phyloP scores from a whole-genome alignment of 768 basidiomycete species.

The Boletales sp. region DNA sequence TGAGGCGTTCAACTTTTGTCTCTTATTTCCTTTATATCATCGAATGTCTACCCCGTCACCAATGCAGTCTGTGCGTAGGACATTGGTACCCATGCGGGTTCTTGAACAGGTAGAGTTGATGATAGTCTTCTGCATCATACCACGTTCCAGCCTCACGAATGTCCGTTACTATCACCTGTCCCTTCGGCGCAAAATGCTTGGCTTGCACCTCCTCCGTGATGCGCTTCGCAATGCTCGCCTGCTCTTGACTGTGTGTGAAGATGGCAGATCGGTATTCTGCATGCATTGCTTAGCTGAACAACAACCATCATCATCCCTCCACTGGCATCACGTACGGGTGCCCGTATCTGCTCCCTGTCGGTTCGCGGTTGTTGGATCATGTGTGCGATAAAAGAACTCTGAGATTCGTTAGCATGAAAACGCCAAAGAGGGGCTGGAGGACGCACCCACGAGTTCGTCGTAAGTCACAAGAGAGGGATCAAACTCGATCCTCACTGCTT shows the following conservation, averaged over 20 bases:
- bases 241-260: constrained; percentile 74
- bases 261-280: constrained; percentile 93
- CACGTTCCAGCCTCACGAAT: constrained; percentile 68
- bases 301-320: too few species aligned
- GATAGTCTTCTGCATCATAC: constrained; percentile 83
- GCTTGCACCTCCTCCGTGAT: constrained; percentile 82
- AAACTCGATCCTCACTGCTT: constrained; percentile 83
- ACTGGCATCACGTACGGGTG: constrained; percentile 50
- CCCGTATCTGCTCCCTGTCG: constrained; percentile 76
- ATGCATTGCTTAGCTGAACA: not conserved
- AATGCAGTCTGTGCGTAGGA: constrained; percentile 81
- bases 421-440: not conserved
- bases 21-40: not conserved
- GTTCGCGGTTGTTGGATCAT: constrained; percentile 86
- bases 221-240: constrained; percentile 63
- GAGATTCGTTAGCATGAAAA: not conserved
- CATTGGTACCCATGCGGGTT: constrained; percentile 91
- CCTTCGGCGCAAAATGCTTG: constrained; percentile 74
- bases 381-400: constrained; percentile 95
- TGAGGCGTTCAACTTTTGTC: constrained; percentile 40
- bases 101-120: constrained; percentile 75
- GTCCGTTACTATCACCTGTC: constrained; percentile 72
- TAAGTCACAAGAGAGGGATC: constrained; percentile 77
- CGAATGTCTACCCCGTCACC: constrained; percentile 39
- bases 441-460: constrained; percentile 81